phyloP scores from a whole-genome alignment of 805 yeast genomes.

The Blastobotrys terrestris region DNA sequence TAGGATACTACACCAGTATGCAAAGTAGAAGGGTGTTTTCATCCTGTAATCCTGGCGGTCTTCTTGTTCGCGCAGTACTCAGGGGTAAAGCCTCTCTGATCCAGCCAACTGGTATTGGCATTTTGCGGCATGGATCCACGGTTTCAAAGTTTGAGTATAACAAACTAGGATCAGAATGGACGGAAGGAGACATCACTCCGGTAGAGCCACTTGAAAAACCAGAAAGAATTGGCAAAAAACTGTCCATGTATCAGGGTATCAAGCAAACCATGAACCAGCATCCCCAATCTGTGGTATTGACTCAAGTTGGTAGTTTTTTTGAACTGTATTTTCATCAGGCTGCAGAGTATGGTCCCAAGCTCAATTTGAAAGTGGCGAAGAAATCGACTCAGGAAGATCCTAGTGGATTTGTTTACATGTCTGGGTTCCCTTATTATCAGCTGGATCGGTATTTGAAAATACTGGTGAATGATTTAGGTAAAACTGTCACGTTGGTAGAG shows the following conservation, averaged over 20 bases:
- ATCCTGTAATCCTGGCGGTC: too few relatives aligned
- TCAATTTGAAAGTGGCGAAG: conserved; percentile 65
- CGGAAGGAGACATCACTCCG: background rate
- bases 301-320: conserved; percentile 57
- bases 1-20: background rate
- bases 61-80: background rate
- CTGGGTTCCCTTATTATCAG: conserved; percentile 80
- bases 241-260: background rate
- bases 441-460: conserved; percentile 67
- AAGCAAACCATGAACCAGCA: conserved; percentile 25
- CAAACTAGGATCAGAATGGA: background rate
- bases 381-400: conserved; percentile 18
- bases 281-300: conserved; percentile 52
- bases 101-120: too few relatives aligned
- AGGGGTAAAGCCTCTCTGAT: too few relatives aligned
- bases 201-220: background rate
- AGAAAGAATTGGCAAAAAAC: background rate
- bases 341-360: conserved; percentile 55
- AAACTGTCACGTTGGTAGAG: conserved; percentile 74
- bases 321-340: conserved; percentile 84
- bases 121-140: background rate
- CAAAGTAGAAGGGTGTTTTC: background rate
- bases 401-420: conserved; percentile 56
- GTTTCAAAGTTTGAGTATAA: background rate
- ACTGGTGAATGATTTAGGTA: conserved; percentile 62